Percentiles rank a stretch among this genome's conserved stretches.
Conservation (phyloP, 1,139 yeast species). For the Petasospora fabianii region DNA sequence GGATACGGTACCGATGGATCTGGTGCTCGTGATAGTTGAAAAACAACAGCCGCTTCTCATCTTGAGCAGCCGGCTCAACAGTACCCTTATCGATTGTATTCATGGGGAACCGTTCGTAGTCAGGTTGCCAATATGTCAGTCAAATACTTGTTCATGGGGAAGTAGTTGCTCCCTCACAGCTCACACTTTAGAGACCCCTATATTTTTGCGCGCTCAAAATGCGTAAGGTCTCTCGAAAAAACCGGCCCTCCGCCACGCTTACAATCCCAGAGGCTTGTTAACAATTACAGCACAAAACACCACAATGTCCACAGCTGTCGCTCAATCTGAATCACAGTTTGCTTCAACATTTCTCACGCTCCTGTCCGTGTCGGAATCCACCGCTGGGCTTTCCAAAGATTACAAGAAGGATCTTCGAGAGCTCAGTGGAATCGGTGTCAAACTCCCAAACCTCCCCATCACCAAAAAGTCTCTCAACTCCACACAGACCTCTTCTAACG, state of each 20-base stretch:
- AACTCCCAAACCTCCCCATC: slow-evolving; percentile 33
- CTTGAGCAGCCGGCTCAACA: slow-evolving; percentile 3
- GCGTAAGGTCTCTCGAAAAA: neutral
- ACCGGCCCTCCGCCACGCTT: too few species aligned
- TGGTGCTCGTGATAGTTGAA: slow-evolving; percentile 68
- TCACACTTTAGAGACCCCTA: too few species aligned
- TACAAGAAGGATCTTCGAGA: slow-evolving; percentile 24
- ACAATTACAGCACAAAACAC: neutral
- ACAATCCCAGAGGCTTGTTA: neutral
- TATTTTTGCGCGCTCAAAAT: neutral
- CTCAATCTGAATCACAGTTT: slow-evolving; percentile 17
- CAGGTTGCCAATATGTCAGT: too few species aligned
- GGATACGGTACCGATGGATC: slow-evolving; percentile 33
- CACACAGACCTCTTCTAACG: slow-evolving; percentile 5
- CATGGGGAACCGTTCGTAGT: too few species aligned
- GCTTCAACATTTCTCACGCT: slow-evolving; percentile 19
- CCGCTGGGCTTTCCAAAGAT: slow-evolving; percentile 5
- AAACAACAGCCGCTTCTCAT: slow-evolving; percentile 33
- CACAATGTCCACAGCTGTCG: neutral
- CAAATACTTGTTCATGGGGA: too few species aligned
- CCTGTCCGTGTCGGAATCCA: slow-evolving; percentile 15
- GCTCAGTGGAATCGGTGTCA: slow-evolving; percentile 13
- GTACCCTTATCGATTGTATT: slow-evolving; percentile 18
- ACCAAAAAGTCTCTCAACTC: slow-evolving; percentile 24
- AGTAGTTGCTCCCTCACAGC: too few species aligned